Percentiles rank a stretch among this genome's conserved stretches.
Evolutionary conservation across 345 rosid genomes (phyloP).

Genomic region (Eucalyptus coolabah): DNA sequence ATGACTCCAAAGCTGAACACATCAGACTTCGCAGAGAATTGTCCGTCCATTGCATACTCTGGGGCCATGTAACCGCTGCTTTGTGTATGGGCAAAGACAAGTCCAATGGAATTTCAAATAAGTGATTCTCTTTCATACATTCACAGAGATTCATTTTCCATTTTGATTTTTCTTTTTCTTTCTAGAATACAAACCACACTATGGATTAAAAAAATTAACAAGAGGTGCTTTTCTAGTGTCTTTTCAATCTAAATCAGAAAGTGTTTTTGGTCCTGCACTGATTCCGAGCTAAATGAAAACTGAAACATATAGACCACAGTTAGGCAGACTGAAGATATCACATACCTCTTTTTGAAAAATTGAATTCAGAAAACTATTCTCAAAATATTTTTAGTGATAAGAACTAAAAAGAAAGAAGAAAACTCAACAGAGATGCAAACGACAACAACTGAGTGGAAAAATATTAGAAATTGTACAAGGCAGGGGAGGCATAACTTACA

Average conservation of each 20-base stretch:
- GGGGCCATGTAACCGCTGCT: slow-evolving; percentile 13
- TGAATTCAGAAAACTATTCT: neutral
- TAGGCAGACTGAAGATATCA: neutral
- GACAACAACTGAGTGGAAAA: neutral
- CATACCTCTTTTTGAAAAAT: neutral
- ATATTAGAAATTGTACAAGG: neutral
- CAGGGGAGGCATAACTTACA: neutral
- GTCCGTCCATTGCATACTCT: slow-evolving; percentile 14
- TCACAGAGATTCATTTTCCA: neutral
- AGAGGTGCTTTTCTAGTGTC: neutral
- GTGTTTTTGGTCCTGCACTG: neutral
- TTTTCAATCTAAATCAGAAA: neutral
- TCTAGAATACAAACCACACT: neutral
- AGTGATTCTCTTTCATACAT: neutral
- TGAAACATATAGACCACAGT: neutral
- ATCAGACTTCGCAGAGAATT: slow-evolving; percentile 8
- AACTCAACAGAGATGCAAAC: neutral
- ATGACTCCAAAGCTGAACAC: slow-evolving; percentile 17
- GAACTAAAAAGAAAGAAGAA: neutral
- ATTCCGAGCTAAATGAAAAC: neutral
- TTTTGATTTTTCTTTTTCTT: neutral
- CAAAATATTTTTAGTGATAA: neutral
- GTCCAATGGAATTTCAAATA: neutral
- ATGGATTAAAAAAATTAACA: neutral
- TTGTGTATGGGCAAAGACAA: neutral